A percentile compares a stretch with the other conserved stretches of the same genome.
These are phyloP conservation scores for Entrophospora sp. DNA, from an alignment of 192 early-diverging fungal species.

Conservation along the genomic window DNA sequence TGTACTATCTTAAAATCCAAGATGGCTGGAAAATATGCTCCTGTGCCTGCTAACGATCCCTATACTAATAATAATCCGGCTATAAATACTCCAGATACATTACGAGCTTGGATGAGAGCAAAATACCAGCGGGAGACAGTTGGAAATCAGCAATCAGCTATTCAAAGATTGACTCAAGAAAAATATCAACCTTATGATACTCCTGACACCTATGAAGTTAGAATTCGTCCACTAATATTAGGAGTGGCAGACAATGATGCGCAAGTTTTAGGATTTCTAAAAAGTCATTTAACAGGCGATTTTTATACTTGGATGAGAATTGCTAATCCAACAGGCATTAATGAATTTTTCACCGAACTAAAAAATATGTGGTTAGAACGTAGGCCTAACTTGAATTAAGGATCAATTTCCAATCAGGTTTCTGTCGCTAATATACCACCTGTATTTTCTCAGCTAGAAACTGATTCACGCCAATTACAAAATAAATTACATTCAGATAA, in stretches of 20 bases:
- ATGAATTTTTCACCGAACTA: neutral
- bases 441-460: too few species aligned
- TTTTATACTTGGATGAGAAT: slow-evolving; percentile 1
- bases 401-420: neutral
- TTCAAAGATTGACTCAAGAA: too few species aligned
- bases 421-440: neutral
- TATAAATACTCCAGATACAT: neutral
- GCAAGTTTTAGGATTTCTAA: slow-evolving; percentile 5
- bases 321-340: neutral
- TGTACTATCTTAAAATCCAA: neutral
- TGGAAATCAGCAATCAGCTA: neutral
- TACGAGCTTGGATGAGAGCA: neutral
- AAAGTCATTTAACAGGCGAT: neutral
- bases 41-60: neutral
- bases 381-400: neutral
- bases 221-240: neutral
- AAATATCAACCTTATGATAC: neutral
- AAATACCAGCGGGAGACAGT: neutral
- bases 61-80: neutral
- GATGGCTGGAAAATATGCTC: neutral
- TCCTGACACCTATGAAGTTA: neutral
- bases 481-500: neutral
- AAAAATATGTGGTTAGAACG: slow-evolving; percentile 2
- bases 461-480: too few species aligned
- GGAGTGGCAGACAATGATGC: slow-evolving; percentile 6